Evolutionary conservation across 2,329 filamentous ascomycete genomes (phyloP).

Genomic region (Colletotrichum paranaense): DNA sequence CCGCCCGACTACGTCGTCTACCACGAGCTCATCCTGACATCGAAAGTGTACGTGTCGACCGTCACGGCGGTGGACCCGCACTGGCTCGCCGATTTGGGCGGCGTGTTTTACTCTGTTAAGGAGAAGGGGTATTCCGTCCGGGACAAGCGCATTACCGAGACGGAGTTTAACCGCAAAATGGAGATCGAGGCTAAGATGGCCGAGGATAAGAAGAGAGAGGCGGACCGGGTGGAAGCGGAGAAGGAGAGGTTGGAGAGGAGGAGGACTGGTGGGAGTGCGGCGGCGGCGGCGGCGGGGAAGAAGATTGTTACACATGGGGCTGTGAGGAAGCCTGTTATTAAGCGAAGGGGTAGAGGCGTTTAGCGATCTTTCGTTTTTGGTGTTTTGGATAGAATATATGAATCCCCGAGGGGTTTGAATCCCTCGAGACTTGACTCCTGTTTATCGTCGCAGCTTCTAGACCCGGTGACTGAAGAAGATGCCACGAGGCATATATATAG

Average conservation of each 20-base stretch:
- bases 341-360: constrained; percentile 66
- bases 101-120: constrained; percentile 97
- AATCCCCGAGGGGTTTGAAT: neutral
- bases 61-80: constrained; percentile 96
- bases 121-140: constrained; percentile 94
- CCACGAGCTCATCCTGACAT: constrained; percentile 96
- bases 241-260: constrained; percentile 59
- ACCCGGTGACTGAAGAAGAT: neutral
- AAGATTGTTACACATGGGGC: constrained; percentile 72
- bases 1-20: constrained; percentile 98
- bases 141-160: constrained; percentile 88
- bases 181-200: constrained; percentile 95
- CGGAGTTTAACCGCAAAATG: constrained; percentile 91
- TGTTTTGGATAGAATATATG: neutral
- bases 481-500: neutral
- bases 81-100: constrained; percentile 96
- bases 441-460: neutral
- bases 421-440: neutral
- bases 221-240: constrained; percentile 64
- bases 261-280: constrained; percentile 41
- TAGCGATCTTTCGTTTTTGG: constrained; percentile 39
- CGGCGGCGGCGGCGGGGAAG: constrained; percentile 51
- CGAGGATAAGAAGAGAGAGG: constrained; percentile 79
- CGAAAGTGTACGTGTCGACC: constrained; percentile 97
- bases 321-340: constrained; percentile 70